Evolutionary conservation across 164 flowering plant genomes (phyloP), one percentile per base, ranked within the genome.

Genomic region (Stephania cephalantha): DNA sequence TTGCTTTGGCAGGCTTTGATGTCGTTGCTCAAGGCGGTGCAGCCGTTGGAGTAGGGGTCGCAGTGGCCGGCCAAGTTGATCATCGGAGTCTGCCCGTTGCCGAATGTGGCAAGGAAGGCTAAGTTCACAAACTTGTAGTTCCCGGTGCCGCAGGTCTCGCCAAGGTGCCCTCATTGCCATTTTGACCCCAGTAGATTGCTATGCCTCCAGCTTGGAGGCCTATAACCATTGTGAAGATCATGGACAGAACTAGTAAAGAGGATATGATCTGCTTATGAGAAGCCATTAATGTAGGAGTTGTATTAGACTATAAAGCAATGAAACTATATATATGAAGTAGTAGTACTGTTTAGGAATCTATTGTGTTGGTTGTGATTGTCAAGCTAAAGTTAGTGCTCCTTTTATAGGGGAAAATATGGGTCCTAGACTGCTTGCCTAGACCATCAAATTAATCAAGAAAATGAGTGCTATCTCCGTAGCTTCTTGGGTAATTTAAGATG

Each of bases 31-130:
- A 87, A 89, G 78, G 89, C 6, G 15, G 67, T 46, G 83, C 89
- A 85, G 4, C 85, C 81, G 18, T 50, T 52, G 69, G 77, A 2
- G n/a, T 78, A 74, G 2, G 88, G 87, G 79, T 83, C 73, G 46
- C 79, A 80, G 67, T 76, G 82, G 42, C 77, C 76, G 44, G 79
- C 79, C 9, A 79, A 61, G 69, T 79, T 79, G 70, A 80, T 50
- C 30, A 18, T 44, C 11, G 82, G 79, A 18, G 71, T 76, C 48
- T 65, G 82, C 35, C 79, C 82, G 9, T 74, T 65, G 17, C 82
- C 82, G 13, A 80, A 80, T 13, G 6, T 70, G 71, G 73, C 29
- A 8, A 80, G 82, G 79, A 79, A 79, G 30, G 81, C 78, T 72
- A 79, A 53, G 70, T 71, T 79, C 13, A 79, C 70, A 17, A 12